Percentiles rank a stretch among this genome's conserved stretches.
Conservation (phyloP, 495 filamentous ascomycete species). For the Thozetella sp. region DNA sequence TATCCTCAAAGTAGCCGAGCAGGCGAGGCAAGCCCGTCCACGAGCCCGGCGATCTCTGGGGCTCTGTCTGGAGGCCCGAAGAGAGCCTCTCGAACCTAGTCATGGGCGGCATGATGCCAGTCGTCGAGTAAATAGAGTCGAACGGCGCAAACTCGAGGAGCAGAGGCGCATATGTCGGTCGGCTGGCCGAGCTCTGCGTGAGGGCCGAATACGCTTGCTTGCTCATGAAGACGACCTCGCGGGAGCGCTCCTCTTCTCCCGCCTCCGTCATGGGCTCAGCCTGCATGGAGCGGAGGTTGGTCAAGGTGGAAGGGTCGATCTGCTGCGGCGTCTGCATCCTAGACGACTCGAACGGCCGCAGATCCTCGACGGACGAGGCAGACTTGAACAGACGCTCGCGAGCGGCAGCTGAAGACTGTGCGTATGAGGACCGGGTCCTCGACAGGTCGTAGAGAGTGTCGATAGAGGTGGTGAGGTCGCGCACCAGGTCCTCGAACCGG, state of each 20-base stretch:
- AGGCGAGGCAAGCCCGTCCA: conserved; percentile 62
- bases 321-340: conserved; percentile 55
- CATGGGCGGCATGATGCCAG: conserved; percentile 64
- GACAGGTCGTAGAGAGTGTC: conserved; percentile 90
- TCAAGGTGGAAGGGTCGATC: conserved; percentile 47
- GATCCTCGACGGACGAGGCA: conserved; percentile 36
- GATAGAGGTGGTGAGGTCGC: conserved; percentile 80
- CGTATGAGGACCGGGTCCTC: conserved; percentile 59
- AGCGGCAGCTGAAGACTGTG: conserved; percentile 23
- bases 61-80: conserved; percentile 54
- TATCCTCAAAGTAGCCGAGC: conserved; percentile 85
- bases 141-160: conserved; percentile 69
- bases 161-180: conserved; percentile 49
- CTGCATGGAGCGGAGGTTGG: conserved; percentile 40
- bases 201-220: conserved; percentile 43
- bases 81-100: conserved; percentile 66
- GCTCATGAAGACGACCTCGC: conserved; percentile 58
- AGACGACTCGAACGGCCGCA: conserved; percentile 52
- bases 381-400: conserved; percentile 21
- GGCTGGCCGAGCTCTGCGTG: conserved; percentile 25
- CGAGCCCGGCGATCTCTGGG: conserved; percentile 58
- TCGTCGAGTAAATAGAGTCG: conserved; percentile 63
- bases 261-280: conserved; percentile 39
- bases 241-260: conserved; percentile 18
- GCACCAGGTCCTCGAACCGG: conserved; percentile 69